Evolutionary conservation across 192 early-diverging fungal genomes (phyloP).

Genomic region (Chytriomyces confervae): DNA sequence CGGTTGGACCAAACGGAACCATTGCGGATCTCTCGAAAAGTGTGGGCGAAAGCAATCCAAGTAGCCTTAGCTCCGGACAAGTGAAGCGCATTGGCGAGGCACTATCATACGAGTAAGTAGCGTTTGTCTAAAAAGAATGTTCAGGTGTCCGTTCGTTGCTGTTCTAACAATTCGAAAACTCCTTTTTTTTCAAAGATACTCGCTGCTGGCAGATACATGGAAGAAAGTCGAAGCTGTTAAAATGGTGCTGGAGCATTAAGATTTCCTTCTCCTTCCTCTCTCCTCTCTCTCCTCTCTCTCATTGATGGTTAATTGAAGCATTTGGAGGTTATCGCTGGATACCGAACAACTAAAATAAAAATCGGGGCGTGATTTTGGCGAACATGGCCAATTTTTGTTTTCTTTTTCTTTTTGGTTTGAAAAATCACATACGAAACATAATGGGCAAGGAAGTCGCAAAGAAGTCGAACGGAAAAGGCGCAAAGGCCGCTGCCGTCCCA

Average conservation of each 20-base stretch:
- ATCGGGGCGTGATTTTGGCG: not conserved
- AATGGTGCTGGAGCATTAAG: not conserved
- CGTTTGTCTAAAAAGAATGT: not conserved
- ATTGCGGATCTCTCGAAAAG: not conserved
- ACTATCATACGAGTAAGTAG: slow-evolving; percentile 7
- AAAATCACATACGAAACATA: too few species aligned
- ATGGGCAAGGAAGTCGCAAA: slow-evolving; percentile 28
- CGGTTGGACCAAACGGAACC: not conserved
- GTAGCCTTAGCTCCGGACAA: not conserved
- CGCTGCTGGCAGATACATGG: slow-evolving; percentile 28
- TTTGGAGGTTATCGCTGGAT: not conserved
- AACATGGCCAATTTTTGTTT: not conserved
- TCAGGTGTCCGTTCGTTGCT: not conserved
- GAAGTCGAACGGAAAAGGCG: not conserved
- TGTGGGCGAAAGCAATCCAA: not conserved
- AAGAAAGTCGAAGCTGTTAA: slow-evolving; percentile 23
- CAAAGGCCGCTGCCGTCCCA: not conserved
- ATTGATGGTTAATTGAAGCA: not conserved
- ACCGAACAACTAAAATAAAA: too few species aligned
- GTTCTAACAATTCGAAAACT: not conserved
- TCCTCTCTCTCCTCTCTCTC: not conserved
- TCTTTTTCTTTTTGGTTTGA: not conserved
- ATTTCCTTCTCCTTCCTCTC: not conserved
- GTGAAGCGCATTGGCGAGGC: slow-evolving; percentile 10
- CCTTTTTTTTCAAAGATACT: slow-evolving; percentile 8